Evolutionary conservation across 306 rosid species (phyloP), one percentile per base, ranked within the genome.

Genomic region (Prunus armeniaca): DNA sequence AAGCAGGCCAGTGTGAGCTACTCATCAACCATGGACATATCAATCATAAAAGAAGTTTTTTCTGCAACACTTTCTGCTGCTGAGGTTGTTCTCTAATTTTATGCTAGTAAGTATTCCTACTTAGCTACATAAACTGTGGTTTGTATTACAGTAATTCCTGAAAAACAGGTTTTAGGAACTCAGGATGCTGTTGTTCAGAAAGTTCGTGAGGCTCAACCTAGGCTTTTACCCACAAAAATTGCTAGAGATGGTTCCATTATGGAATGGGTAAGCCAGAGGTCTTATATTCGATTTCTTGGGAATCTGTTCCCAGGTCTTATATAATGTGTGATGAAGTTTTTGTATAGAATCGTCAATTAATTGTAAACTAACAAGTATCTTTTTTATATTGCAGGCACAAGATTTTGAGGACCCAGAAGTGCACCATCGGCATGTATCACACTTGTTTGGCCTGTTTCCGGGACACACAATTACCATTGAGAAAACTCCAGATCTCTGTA

Each of bases 1-100:
- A 90, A 92, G 81, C 91, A 73, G 52, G 98, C 98, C 67, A 92
- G 98, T 73, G 98, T 94, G 79, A 90, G 96, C 91, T 94, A 90
- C 91, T 94, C 98, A 69, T 71, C 98, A 75, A 94, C 97, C 80
- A 94, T 94, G 97, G 98, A 94, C 88, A 88, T 92, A 32, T 83
- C 97, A 70, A 89, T 94, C 86, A 88, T 90, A 54, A 89, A 86
- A 75, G 98, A 92, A 87, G 91, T 94, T 80, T 92, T 94, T 86
- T 85, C 93, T 27, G 83, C 82, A 49, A 76, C 90, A 47, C 54
- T 87, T 65, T 85, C 97, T 70, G 96, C 98, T 80, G 91, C 97
- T 55, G 91, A 90, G 98, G 96, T 94, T 58, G 79, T 84, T 52
- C 74, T 78, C 76, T 78, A 81, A 61, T 72, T 15, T 51, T 68